Evolutionary conservation across 1,139 yeast genomes (phyloP).

Genomic region (Suhomyces bokatorum): DNA sequence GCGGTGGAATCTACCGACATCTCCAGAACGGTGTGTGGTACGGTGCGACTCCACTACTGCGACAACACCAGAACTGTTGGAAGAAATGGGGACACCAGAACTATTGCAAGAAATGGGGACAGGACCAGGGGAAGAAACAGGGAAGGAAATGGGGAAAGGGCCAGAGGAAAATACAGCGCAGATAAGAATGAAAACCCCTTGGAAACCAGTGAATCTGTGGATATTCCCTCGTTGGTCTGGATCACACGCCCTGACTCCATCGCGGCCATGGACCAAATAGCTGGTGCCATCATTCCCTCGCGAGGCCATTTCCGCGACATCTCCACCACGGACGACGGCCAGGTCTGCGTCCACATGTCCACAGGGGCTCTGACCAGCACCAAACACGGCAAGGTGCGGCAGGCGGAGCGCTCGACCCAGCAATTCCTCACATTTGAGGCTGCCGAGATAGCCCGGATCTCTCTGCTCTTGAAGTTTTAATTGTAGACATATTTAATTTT

Average conservation of each 20-base stretch:
- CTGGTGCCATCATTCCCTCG: constrained; percentile 16
- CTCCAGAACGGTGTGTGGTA: constrained; percentile 1
- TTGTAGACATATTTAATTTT: too few species aligned
- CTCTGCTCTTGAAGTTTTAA: not conserved
- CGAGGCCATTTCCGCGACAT: constrained; percentile 15
- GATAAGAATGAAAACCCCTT: too few species aligned
- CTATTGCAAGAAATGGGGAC: too few species aligned
- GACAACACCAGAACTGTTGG: constrained; percentile 7
- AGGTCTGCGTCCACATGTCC: not conserved
- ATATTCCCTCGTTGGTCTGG: constrained; percentile 9
- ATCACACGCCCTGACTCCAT: constrained; percentile 9
- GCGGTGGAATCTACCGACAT: not conserved
- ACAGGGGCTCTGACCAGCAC: not conserved
- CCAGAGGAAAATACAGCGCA: too few species aligned
- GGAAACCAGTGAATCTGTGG: not conserved
- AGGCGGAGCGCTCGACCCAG: not conserved
- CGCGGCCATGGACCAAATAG: constrained; percentile 4
- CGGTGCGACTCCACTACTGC: constrained; percentile 12
- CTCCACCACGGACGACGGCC: not conserved
- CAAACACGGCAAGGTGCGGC: not conserved
- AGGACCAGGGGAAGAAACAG: too few species aligned
- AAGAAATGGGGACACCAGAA: not conserved
- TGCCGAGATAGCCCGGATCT: not conserved
- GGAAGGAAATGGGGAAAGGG: too few species aligned
- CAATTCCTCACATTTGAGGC: not conserved